Percentiles rank a stretch among this genome's conserved stretches.
Conservation (phyloP, 768 basidiomycete species). For the Hemileccinum impolitum region DNA sequence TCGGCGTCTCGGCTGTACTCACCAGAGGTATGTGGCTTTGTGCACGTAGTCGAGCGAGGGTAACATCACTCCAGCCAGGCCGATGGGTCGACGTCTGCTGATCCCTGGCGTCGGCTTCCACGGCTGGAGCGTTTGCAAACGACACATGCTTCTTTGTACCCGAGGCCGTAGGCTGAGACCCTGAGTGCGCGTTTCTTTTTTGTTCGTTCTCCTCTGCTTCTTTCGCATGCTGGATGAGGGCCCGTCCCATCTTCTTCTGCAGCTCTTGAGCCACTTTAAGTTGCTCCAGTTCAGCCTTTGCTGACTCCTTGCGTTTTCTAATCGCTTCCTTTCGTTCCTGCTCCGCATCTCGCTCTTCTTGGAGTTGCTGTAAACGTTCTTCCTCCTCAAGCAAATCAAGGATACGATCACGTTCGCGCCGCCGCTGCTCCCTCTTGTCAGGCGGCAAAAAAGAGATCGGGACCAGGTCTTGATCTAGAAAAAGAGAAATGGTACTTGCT, state of each 20-base stretch:
- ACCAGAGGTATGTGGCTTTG: slow-evolving; percentile 35
- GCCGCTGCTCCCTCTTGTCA: slow-evolving; percentile 46
- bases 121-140: slow-evolving; percentile 48
- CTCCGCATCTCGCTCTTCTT: slow-evolving; percentile 38
- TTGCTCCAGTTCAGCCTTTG: slow-evolving; percentile 38
- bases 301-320: slow-evolving; percentile 49
- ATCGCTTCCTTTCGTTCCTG: slow-evolving; percentile 46
- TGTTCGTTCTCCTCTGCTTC: slow-evolving; percentile 33
- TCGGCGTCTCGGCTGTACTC: slow-evolving; percentile 29
- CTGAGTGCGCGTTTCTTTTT: slow-evolving; percentile 25
- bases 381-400: slow-evolving; percentile 72
- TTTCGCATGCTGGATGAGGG: slow-evolving; percentile 46
- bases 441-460: slow-evolving; percentile 45
- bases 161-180: slow-evolving; percentile 29
- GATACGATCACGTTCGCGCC: slow-evolving; percentile 59
- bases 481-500: slow-evolving; percentile 11
- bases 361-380: slow-evolving; percentile 46
- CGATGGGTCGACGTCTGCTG: slow-evolving; percentile 6
- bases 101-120: slow-evolving; percentile 16
- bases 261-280: slow-evolving; percentile 43
- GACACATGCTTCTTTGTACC: slow-evolving; percentile 59
- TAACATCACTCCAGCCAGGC: slow-evolving; percentile 53
- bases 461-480: slow-evolving; percentile 44
- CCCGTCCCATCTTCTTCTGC: slow-evolving; percentile 78
- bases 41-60: slow-evolving; percentile 46